phyloP scores from a whole-genome alignment of 2,329 filamentous ascomycete genomes.

The Ophiostoma sp. region DNA sequence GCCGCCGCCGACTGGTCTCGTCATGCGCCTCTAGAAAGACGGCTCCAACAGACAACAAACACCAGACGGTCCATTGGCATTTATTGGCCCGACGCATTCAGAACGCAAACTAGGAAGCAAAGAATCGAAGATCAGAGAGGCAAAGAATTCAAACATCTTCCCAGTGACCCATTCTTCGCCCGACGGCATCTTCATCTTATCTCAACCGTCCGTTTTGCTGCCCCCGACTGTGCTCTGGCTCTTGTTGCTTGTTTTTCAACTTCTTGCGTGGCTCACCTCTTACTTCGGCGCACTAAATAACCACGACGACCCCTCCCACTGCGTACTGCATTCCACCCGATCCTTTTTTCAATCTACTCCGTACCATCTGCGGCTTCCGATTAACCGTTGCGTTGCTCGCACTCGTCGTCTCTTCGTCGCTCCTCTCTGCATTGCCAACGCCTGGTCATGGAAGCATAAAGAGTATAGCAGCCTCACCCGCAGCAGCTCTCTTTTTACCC shows the following conservation, averaged over 20 bases:
- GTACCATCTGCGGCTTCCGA: too few species aligned
- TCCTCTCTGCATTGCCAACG: not conserved
- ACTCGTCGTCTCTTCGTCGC: not conserved
- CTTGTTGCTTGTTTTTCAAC: slow-evolving; percentile 8
- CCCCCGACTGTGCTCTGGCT: not conserved
- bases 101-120: not conserved
- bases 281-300: slow-evolving; percentile 12
- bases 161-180: not conserved
- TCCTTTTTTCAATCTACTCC: slow-evolving; percentile 1
- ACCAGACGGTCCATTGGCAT: not conserved
- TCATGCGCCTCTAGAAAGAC: slow-evolving; percentile 22
- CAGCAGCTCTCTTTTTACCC: not conserved
- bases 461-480: slow-evolving; percentile 14
- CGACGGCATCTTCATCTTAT: not conserved
- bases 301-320: slow-evolving; percentile 10
- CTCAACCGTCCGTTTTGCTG: not conserved
- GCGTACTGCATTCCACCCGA: slow-evolving; percentile 4
- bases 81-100: not conserved
- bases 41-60: slow-evolving; percentile 1
- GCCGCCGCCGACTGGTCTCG: slow-evolving; percentile 25
- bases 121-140: not conserved
- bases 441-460: slow-evolving; percentile 19
- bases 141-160: too few species aligned
- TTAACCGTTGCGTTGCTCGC: too few species aligned
- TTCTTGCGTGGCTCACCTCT: not conserved